Percentiles rank a stretch among this genome's conserved stretches.
These are phyloP conservation scores for Candida ponderosae DNA, from an alignment of 805 yeast species.

Conservation along the genomic window DNA sequence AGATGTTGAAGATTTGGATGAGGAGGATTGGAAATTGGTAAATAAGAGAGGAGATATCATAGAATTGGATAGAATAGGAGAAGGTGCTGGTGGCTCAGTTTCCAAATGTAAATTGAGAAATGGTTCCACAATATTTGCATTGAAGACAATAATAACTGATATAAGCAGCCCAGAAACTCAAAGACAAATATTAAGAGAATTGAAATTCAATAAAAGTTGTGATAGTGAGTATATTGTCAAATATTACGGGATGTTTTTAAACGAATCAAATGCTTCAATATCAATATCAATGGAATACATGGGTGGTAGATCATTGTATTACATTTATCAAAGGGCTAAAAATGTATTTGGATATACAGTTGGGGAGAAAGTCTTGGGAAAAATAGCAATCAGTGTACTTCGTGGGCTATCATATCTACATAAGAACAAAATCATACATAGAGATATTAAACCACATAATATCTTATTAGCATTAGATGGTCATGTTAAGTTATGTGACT, in stretches of 20 bases:
- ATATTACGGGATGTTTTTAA: constrained; percentile 87
- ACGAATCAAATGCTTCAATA: constrained; percentile 69
- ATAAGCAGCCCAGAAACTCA: constrained; percentile 68
- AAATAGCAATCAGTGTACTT: constrained; percentile 80
- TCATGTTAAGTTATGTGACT: constrained; percentile 88
- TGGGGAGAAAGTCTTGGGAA: constrained; percentile 89
- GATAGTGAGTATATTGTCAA: constrained; percentile 78
- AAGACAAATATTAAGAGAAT: constrained; percentile 83
- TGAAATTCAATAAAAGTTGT: constrained; percentile 81
- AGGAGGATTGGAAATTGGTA: constrained; percentile 65
- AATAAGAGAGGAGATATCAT: constrained; percentile 54
- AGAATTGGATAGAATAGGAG: constrained; percentile 73
- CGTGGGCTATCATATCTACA: constrained; percentile 84
- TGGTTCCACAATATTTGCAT: constrained; percentile 68
- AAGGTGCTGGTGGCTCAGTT: constrained; percentile 92
- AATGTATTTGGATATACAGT: constrained; percentile 67
- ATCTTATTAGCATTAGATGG: constrained; percentile 71
- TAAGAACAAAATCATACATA: constrained; percentile 79
- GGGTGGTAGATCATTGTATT: constrained; percentile 89
- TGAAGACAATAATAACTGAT: constrained; percentile 47
- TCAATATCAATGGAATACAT: constrained; percentile 96
- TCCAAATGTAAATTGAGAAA: constrained; percentile 60
- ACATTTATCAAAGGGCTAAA: constrained; percentile 74
- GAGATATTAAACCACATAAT: constrained; percentile 96
- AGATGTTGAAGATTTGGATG: constrained; percentile 52